Evolutionary conservation across 2,329 filamentous ascomycete genomes (phyloP).

Genomic region (Stachybotrys echinatus): DNA sequence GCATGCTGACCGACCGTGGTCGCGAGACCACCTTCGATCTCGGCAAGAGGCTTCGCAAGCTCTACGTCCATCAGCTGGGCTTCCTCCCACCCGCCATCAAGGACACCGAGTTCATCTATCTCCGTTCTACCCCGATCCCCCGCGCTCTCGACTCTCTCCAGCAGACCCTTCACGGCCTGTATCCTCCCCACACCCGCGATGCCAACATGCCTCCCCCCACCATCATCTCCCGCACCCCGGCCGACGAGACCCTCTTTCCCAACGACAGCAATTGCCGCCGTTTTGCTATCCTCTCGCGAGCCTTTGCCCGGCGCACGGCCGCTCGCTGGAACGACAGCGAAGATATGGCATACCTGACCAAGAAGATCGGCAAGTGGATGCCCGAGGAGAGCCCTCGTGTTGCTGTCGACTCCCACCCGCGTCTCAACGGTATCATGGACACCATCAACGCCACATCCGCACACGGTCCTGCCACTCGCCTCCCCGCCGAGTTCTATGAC

Average conservation of each 20-base stretch:
- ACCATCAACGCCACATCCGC: slow-evolving; percentile 85
- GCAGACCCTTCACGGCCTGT: slow-evolving; percentile 69
- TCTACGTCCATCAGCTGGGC: slow-evolving; percentile 70
- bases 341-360: slow-evolving; percentile 81
- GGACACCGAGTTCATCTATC: slow-evolving; percentile 57
- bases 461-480: slow-evolving; percentile 66
- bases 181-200: slow-evolving; percentile 48
- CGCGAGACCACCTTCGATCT: slow-evolving; percentile 66
- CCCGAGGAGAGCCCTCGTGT: slow-evolving; percentile 62
- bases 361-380: slow-evolving; percentile 79
- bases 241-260: slow-evolving; percentile 74
- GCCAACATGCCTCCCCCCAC: slow-evolving; percentile 53
- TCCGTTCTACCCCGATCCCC: slow-evolving; percentile 69
- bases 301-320: slow-evolving; percentile 68
- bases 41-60: slow-evolving; percentile 59
- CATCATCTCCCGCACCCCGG: slow-evolving; percentile 58
- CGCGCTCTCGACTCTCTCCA: slow-evolving; percentile 74
- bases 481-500: slow-evolving; percentile 88
- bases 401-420: slow-evolving; percentile 77
- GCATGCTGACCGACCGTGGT: slow-evolving; percentile 72
- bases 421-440: slow-evolving; percentile 89
- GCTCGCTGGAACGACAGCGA: slow-evolving; percentile 68
- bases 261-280: slow-evolving; percentile 71
- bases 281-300: slow-evolving; percentile 62
- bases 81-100: slow-evolving; percentile 63